Percentiles rank a stretch among this genome's conserved stretches.
Evolutionary conservation across 139 green algal species (phyloP).

Genomic region (Chlamydomonas applanata): DNA sequence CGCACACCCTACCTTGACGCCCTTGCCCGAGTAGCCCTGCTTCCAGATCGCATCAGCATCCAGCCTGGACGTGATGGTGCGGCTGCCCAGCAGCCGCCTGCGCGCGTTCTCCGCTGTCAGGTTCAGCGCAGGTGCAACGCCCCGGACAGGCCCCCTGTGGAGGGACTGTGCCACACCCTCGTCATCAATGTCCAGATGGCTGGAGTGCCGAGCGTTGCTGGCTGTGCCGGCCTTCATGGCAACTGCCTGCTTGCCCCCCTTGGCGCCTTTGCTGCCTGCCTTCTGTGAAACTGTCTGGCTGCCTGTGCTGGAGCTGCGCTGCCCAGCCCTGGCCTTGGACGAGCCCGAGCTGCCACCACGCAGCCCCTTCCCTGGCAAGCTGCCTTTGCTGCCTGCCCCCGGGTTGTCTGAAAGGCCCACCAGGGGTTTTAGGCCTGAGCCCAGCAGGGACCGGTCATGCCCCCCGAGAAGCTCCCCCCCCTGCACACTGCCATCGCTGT

Average conservation of each 20-base stretch:
- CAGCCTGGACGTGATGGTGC: conserved; percentile 53
- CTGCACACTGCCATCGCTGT: background rate
- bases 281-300: no score
- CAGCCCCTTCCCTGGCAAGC: no score
- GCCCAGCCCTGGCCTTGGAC: no score
- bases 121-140: background rate
- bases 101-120: no score
- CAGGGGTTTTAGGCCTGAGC: background rate
- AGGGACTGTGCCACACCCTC: background rate
- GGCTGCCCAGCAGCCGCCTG: conserved; percentile 1
- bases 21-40: conserved; percentile 74
- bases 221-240: background rate
- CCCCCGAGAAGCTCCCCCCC: background rate
- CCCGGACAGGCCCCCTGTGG: background rate
- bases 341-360: no score
- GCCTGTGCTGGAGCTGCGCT: no score
- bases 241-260: no score
- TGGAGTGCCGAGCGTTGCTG: no score
- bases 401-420: no score
- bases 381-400: no score
- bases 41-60: conserved; percentile 76
- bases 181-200: background rate
- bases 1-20: conserved; percentile 63
- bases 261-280: no score
- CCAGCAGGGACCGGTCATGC: background rate